These are phyloP conservation scores for Butyriboletus loyo DNA, from an alignment of 768 basidiomycete species.

Conservation along the genomic window DNA sequence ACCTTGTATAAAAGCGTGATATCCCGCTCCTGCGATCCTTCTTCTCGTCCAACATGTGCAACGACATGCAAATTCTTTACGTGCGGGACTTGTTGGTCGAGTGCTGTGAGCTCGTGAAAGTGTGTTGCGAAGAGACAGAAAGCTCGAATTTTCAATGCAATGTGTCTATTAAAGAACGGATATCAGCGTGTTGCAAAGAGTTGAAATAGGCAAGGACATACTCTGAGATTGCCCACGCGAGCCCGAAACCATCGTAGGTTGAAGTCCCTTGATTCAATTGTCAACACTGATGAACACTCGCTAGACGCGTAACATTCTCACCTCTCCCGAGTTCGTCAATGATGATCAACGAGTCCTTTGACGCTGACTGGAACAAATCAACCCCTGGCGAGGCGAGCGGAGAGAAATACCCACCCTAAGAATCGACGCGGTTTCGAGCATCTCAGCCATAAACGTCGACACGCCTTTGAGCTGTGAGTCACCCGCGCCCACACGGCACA, in stretches of 20 bases:
- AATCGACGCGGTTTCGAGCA: constrained; percentile 97
- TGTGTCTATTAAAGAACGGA: constrained; percentile 58
- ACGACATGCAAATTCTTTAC: constrained; percentile 96
- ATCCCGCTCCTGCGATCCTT: constrained; percentile 54
- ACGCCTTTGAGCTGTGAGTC: constrained; percentile 98
- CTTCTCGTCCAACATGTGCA: constrained; percentile 72
- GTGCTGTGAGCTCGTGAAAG: constrained; percentile 93
- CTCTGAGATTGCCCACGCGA: constrained; percentile 99
- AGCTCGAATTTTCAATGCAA: constrained; percentile 87
- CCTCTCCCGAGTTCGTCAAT: constrained; percentile 96
- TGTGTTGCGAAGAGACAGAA: constrained; percentile 98
- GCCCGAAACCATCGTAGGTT: constrained; percentile 95
- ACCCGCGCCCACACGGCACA: constrained; percentile 95
- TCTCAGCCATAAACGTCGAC: constrained; percentile 99
- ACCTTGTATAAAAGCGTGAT: constrained; percentile 79
- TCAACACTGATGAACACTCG: background rate
- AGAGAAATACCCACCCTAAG: constrained; percentile 57
- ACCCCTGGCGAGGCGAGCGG: background rate
- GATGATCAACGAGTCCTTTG: constrained; percentile 89
- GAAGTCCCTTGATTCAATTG: constrained; percentile 64
- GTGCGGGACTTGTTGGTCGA: constrained; percentile 81
- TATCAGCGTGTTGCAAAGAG: background rate
- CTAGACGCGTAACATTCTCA: constrained; percentile 23
- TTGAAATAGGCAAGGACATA: constrained; percentile 34
- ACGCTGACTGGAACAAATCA: constrained; percentile 63